Evolutionary conservation across 2,329 filamentous ascomycete species (phyloP).

Genomic region (Penicillium sp.): DNA sequence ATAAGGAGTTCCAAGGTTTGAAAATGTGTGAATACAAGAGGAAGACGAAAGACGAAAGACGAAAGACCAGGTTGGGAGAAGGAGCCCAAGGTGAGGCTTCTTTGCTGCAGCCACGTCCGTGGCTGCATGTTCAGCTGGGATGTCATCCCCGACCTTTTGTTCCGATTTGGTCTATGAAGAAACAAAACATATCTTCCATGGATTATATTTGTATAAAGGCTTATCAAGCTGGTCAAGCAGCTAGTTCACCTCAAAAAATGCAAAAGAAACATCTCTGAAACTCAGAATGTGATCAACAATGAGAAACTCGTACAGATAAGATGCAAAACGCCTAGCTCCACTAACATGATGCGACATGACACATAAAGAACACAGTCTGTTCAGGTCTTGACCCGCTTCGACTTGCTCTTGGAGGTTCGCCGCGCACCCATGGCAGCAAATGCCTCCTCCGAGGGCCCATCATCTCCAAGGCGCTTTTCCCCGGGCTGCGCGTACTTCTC

Average conservation of each 20-base stretch:
- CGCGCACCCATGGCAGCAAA: conserved; percentile 49
- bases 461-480: conserved; percentile 47
- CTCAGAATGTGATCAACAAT: background rate
- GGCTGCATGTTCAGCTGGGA: background rate
- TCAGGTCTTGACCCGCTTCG: conserved; percentile 28
- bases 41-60: background rate
- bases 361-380: background rate
- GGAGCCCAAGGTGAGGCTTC: conserved; percentile 8
- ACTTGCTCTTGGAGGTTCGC: conserved; percentile 37
- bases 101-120: conserved; percentile 4
- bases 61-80: background rate
- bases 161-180: too few relatives aligned
- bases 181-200: too few relatives aligned
- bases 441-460: conserved; percentile 65
- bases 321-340: conserved; percentile 8
- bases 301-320: background rate
- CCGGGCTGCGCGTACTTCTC: conserved; percentile 68
- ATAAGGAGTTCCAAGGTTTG: too few relatives aligned
- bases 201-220: background rate
- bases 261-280: background rate
- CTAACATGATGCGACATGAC: conserved; percentile 3
- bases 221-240: background rate
- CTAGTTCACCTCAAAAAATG: background rate
- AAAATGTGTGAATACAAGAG: background rate
- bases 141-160: background rate